Evolutionary conservation across 176 grass and related monocot genomes (phyloP), one percentile per base, ranked within the genome.

Genomic region (Tillandsia fasciculata): DNA sequence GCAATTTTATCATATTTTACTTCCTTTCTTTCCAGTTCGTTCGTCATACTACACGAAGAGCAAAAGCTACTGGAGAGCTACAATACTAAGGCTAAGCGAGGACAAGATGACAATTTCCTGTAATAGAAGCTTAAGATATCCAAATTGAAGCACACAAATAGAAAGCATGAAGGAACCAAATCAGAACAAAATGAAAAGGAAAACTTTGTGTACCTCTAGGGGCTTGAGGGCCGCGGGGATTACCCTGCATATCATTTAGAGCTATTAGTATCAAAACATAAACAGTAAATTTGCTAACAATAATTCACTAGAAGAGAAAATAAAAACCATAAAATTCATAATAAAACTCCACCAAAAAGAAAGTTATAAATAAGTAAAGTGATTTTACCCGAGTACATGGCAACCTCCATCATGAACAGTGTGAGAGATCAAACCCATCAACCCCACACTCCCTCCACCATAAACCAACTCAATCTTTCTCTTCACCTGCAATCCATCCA

Each of bases 221-320:
- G 89, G 84, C 84, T 93, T 81, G 50, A 99, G 94, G 71, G 94
- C 94, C 86, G 73, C 90, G 65, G 94, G 89, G 78, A 99, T 99
- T 20, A 93, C 86, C 79, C 94, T 99, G 81, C 69, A 80, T 53
- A 75, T 15, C 54, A 61, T 83, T 53, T 65, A 70, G 73, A 72
- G 26, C 64, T 64, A 51, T 17, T 50, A 15, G 52, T 83, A 66
- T 80, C 3, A 80, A 63, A 57, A 48, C 64, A 61, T 48, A 33
- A 84, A 48, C 66, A 52, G n/a, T 10, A 52, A 48, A 64, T 29
- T 18, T 33, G 12, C 11, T 26, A 78, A 78, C 24, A n/a, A 28
- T 33, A 78, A 27, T 66, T 9, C 28, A 65, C 23, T n/a, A 28
- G 48, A 15, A 50, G 26, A 54, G 14, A 50, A 8, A 52, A 53